Evolutionary conservation across 2,329 filamentous ascomycete genomes (phyloP), one percentile per base, ranked within the genome.

Genomic region (Venturia aucupariae): DNA sequence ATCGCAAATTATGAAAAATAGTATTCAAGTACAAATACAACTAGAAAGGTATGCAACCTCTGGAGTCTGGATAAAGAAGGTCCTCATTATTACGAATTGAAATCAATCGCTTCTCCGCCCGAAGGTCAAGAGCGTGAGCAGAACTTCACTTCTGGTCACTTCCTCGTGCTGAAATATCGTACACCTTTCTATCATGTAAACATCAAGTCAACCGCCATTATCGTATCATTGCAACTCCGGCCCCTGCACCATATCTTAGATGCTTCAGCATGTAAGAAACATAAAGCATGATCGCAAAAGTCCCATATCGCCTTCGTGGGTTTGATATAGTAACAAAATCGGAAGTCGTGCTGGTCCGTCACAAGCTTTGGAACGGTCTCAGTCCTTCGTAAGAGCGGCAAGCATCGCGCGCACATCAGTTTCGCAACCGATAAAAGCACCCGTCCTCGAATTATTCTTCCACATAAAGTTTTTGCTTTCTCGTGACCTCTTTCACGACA

Each of bases 381-480:
- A 30, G 48, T 55, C 24, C 6, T 7, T 30, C 48, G 48, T 39
- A 41, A 41, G 24, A 15, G 30, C 38, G 6, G n/a, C 42, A 17
- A 15, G 13, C 35, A 61, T 42, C 41, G n/a, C n/a, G 3, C 5
- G 15, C 7, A 7, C 10, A 8, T 22, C 59, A 38, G 22, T 46
- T 3, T 19, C 42, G n/a, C 60, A 32, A 24, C 7, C 41, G 3
- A 22, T n/a, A 38, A 44, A 24, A 8, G 4, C 15, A 42, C 2
- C 27, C 27, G 22, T 30, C 32, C 22, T 5, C 51, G n/a, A 24
- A 57, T 55, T 22, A 38, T 24, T 57, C 42, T 55, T 63, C 32
- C 30, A 38, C 51, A 55, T 65, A 65, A 1, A 65, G 27, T 32
- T 65, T 65, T 22, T 42, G 19, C 38, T 60, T 65, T 30, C 64